Conservation (phyloP, 345 rosid genomes). For the Salix arbutifolia region DNA sequence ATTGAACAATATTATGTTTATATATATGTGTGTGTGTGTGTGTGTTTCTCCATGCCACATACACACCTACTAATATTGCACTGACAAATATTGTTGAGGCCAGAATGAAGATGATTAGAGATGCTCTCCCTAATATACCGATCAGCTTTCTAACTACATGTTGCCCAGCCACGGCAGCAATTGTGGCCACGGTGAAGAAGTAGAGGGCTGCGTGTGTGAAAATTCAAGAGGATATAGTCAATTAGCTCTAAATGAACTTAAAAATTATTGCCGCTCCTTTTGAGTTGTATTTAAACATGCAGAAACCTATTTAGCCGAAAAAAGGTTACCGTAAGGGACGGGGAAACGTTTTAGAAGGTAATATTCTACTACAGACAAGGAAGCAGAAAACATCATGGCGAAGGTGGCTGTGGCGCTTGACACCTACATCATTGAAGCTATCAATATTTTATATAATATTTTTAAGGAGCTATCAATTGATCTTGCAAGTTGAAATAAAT, state of each 20-base stretch:
- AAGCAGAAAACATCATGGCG: slow-evolving; percentile 80
- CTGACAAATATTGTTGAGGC: slow-evolving; percentile 18
- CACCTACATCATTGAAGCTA: slow-evolving; percentile 31
- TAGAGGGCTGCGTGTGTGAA: slow-evolving; percentile 19
- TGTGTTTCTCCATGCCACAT: no score
- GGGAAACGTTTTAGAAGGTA: slow-evolving; percentile 81
- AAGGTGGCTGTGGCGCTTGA: slow-evolving; percentile 86
- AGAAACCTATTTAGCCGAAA: no score
- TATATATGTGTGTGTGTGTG: no score
- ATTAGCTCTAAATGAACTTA: no score
- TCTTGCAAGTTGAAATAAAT: background rate
- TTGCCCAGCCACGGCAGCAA: slow-evolving; percentile 26
- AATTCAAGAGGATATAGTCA: background rate
- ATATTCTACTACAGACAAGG: slow-evolving; percentile 83
- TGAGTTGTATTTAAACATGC: background rate
- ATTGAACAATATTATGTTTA: background rate
- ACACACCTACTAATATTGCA: slow-evolving; percentile 19
- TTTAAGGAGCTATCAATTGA: background rate
- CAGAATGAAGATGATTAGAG: slow-evolving; percentile 22
- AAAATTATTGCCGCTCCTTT: background rate
- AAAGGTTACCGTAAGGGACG: slow-evolving; percentile 58
- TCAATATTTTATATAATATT: no score
- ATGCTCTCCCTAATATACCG: slow-evolving; percentile 22
- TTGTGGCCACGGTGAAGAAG: slow-evolving; percentile 15
- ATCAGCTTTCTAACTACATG: slow-evolving; percentile 17